phyloP scores from a whole-genome alignment of 495 filamentous ascomycete genomes.

The Penicillium soppii region DNA sequence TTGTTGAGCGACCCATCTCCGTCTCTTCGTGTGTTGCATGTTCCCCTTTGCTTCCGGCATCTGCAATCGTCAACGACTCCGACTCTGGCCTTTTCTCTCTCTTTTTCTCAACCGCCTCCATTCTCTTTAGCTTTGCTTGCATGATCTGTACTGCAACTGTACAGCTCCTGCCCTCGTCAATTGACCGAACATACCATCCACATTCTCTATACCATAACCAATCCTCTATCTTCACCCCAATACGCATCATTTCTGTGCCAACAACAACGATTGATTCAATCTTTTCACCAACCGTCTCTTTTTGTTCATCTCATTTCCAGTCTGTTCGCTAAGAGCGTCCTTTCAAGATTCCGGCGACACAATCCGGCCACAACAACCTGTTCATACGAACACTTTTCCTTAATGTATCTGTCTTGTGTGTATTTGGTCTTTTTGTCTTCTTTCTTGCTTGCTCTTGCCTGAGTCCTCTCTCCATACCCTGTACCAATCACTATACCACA shows the following conservation, averaged over 20 bases:
- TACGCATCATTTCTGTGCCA: background rate
- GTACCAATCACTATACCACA: slow-evolving; percentile 36
- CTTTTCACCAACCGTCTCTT: slow-evolving; percentile 1
- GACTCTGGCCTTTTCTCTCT: background rate
- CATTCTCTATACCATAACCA: slow-evolving; percentile 9
- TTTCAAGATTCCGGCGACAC: background rate
- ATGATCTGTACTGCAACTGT: slow-evolving; percentile 13
- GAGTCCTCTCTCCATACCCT: slow-evolving; percentile 24
- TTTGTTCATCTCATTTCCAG: background rate
- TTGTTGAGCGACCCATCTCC: slow-evolving; percentile 17
- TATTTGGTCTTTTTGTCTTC: slow-evolving; percentile 16
- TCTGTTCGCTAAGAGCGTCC: background rate
- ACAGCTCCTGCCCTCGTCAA: slow-evolving; percentile 2
- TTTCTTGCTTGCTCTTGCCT: slow-evolving; percentile 1
- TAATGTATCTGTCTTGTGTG: slow-evolving; percentile 11
- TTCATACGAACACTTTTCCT: slow-evolving; percentile 12
- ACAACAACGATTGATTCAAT: background rate
- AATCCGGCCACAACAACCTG: background rate
- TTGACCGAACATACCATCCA: slow-evolving; percentile 2
- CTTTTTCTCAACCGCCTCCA: background rate
- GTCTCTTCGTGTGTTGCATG: slow-evolving; percentile 11
- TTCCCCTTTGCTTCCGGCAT: background rate
- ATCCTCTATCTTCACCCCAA: background rate
- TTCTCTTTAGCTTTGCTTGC: slow-evolving; percentile 1
- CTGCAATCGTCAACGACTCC: background rate